Conservation (phyloP, 768 basidiomycete species). For the Rhizopogon salebrosus region DNA sequence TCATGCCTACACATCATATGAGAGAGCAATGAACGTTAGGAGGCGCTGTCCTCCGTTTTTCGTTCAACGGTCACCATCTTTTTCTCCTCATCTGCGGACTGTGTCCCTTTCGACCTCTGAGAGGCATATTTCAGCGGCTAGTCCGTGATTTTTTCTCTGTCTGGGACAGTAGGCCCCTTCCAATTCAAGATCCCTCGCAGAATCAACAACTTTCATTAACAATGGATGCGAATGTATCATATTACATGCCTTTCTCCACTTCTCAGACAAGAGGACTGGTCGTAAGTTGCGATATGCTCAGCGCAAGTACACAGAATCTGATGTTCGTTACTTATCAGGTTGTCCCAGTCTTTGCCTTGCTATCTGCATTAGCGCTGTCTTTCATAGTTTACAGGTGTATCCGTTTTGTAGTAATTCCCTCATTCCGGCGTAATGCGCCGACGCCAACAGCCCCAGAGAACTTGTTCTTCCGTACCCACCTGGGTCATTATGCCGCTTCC, state of each 20-base stretch:
- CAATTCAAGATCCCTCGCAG: neutral
- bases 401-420: conserved; percentile 39
- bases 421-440: conserved; percentile 21
- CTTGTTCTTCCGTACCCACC: conserved; percentile 66
- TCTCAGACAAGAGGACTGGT: conserved; percentile 10
- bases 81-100: conserved; percentile 23
- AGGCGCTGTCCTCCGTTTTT: conserved; percentile 14
- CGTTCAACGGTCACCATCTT: conserved; percentile 13
- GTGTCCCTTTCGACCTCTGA: conserved; percentile 27
- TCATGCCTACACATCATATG: conserved; percentile 6
- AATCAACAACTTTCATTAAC: conserved; percentile 4
- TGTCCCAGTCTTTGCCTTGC: conserved; percentile 47
- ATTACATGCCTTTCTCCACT: conserved; percentile 9
- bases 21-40: neutral
- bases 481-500: conserved; percentile 64
- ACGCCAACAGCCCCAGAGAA: conserved; percentile 36
- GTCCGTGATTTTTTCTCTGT: conserved; percentile 12
- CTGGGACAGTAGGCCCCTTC: conserved; percentile 9
- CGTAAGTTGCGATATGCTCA: conserved; percentile 12
- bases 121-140: conserved; percentile 23
- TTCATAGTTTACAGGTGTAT: conserved; percentile 44
- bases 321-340: conserved; percentile 25
- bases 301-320: neutral
- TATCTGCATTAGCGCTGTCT: conserved; percentile 49
- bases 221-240: conserved; percentile 2